A percentile compares a stretch with the other conserved stretches of the same genome.
phyloP scores from a whole-genome alignment of 2,329 filamentous ascomycete genomes.

The Colletotrichum scovillei region DNA sequence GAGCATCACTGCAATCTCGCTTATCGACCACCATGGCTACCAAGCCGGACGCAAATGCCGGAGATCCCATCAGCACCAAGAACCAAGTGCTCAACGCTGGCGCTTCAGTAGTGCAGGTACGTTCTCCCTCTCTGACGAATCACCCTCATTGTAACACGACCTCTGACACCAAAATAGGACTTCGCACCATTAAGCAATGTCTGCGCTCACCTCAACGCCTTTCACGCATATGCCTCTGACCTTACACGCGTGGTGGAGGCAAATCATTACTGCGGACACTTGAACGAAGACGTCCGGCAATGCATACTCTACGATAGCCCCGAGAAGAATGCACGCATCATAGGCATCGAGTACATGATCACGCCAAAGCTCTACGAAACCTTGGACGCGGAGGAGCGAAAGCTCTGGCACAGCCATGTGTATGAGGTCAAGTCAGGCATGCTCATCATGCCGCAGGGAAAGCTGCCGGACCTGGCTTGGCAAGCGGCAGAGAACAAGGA shows the following conservation, averaged over 20 bases:
- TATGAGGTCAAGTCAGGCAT: constrained; percentile 84
- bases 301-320: constrained; percentile 86
- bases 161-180: constrained; percentile 53
- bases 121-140: neutral
- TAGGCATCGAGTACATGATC: constrained; percentile 92
- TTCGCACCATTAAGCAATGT: constrained; percentile 80
- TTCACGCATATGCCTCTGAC: constrained; percentile 84
- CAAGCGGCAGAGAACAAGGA: constrained; percentile 81
- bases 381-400: constrained; percentile 74
- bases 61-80: constrained; percentile 62
- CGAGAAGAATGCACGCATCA: constrained; percentile 74
- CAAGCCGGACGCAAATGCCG: constrained; percentile 44
- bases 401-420: constrained; percentile 81
- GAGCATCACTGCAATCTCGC: constrained; percentile 1
- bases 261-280: constrained; percentile 86
- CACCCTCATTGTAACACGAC: neutral
- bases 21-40: constrained; percentile 19
- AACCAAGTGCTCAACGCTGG: constrained; percentile 72
- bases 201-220: constrained; percentile 88
- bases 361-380: constrained; percentile 74
- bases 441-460: constrained; percentile 79
- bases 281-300: constrained; percentile 80
- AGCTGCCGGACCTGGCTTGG: constrained; percentile 73
- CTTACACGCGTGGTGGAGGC: constrained; percentile 77
- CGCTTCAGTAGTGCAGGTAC: constrained; percentile 67